Evolutionary conservation across 208 protist genomes (phyloP), one percentile per base, ranked within the genome.

Genomic region (Trypanosoma rangeli): DNA sequence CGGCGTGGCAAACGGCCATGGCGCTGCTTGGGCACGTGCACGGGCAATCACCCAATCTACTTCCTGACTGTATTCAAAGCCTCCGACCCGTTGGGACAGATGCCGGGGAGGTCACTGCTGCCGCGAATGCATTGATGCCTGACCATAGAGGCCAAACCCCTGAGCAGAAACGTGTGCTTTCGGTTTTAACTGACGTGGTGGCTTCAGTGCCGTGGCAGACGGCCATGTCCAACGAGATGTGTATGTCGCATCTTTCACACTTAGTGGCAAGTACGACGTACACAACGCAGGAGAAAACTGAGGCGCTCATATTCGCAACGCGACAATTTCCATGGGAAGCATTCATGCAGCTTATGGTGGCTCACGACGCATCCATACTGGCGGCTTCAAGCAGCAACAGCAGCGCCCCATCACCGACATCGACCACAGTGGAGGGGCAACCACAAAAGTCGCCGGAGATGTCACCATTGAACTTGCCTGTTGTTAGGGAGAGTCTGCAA

Each of bases 181-280:
- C 42, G 1, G 77, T 92, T 22, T 53, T 95, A 31, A 87, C 83
- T 55, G 74, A 84, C 46, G 86, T 95, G 0, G 86, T 94, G 3
- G 61, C 75, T 0, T 64, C 63, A 18, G 79, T 86, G 20, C 90
- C 90, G 29, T 70, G 72, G 31, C 24, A 70, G 9, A 78, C 86
- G 24, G 86, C 85, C 7, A 35, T 91, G 56, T 60, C 63, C 26
- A 62, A 86, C 67, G 64, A 74, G 33, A 78, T 95, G 56, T 93
- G 87, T 68, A 54, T 64, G 22, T 94, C 87, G 9, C 94, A 89
- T 68, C 69, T 93, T 22, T 85, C 86, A 28, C 86, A 95, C 64
- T 72, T 95, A 22, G 71, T 81, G 4, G 87, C 85, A 22, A 93
- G 87, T 71, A 95, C 90, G 26, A 87, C 84, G 26, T 67, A 89